Evolutionary conservation across 2,329 filamentous ascomycete species (phyloP), one percentile per base, ranked within the genome.

Genomic region (Chrysosporium queenslandicum): DNA sequence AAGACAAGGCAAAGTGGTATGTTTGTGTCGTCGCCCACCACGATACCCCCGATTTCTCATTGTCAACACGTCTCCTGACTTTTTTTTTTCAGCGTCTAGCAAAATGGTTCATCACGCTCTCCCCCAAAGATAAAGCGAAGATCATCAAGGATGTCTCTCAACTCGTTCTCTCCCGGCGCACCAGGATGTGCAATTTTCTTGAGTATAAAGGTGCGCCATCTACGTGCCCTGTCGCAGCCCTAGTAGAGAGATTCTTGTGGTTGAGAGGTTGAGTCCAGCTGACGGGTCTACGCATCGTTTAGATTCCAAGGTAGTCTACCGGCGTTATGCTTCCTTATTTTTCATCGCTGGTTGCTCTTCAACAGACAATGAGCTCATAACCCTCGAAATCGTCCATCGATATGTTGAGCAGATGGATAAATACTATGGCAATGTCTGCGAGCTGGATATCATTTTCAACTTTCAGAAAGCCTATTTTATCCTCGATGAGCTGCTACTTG

Each of bases 381-480:
- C 88, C 21, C 87, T 98, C 67, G 92, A 98, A 71, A 89, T 98
- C 67, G 94, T 98, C 64, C 92, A 98, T 71, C 88, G 92, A 72
- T 98, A 98, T 69, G 92, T 98, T 66, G 92, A 98, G 72, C 92
- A 98, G 74, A 98, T 98, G 92, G 92, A 98, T 78, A 98, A 98
- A 71, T 98, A 98, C 76, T 98, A 97, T 71, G 92, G 92, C 71
- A 98, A 98, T 70, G 92, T 98, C 55, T 98, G 92, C 82, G 92
- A 98, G 75, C 81, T 98, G 59, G 90, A 97, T 70, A 96, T 97
- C 72, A 98, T 98, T 70, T 98, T 98, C 80, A 97, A 95, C 69
- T 98, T 98, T 71, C 94, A 95, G 63, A 98, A 98, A 72, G 92
- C 92, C 55, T 98, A 98, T 72, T 98, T 97, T 72, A 98, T 98